These are phyloP conservation scores for Corchorus olitorius DNA, from an alignment of 345 rosid genomes.

Conservation along the genomic window DNA sequence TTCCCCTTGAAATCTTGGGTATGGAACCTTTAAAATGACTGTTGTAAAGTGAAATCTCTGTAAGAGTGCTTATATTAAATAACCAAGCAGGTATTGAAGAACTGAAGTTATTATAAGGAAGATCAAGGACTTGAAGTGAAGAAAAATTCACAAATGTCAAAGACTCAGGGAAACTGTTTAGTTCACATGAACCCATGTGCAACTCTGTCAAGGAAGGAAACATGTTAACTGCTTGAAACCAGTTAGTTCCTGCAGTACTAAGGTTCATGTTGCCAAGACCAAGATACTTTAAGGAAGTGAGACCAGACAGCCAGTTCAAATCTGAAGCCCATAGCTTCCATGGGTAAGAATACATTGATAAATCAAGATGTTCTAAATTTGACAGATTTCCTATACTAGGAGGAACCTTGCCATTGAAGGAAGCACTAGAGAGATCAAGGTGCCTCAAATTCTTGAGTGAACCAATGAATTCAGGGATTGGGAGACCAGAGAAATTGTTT, in stretches of 20 bases:
- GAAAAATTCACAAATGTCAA: background rate
- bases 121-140: constrained; percentile 25
- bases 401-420: background rate
- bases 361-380: background rate
- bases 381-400: background rate
- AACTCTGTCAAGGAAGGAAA: constrained; percentile 39
- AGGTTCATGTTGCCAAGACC: constrained; percentile 27
- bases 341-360: background rate
- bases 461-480: constrained; percentile 34
- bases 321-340: background rate
- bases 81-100: constrained; percentile 26
- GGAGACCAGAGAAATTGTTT: constrained; percentile 26
- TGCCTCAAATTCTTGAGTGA: constrained; percentile 19
- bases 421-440: background rate
- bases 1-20: constrained; percentile 2
- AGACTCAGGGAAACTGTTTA: constrained; percentile 18
- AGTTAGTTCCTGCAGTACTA: constrained; percentile 13
- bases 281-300: background rate
- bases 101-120: constrained; percentile 28
- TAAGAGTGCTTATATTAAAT: constrained; percentile 26
- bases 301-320: background rate
- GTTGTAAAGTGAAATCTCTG: constrained; percentile 1
- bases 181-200: constrained; percentile 26
- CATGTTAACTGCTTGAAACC: constrained; percentile 31
- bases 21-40: constrained; percentile 4